Evolutionary conservation across 768 basidiomycete genomes (phyloP).

Genomic region (Russula olivacea): DNA sequence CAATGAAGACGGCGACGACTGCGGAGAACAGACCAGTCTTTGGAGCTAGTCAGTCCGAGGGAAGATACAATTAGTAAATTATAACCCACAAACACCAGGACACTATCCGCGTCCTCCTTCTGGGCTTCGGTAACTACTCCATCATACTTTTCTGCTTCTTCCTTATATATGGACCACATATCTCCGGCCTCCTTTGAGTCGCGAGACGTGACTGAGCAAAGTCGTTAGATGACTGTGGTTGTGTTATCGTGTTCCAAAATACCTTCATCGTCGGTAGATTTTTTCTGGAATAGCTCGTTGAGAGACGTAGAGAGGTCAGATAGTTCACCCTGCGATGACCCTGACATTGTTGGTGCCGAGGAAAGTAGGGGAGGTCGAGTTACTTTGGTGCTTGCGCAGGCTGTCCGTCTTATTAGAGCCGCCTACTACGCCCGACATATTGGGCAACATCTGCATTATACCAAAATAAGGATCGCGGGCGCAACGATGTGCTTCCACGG

Average conservation of each 20-base stretch:
- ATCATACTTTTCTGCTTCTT: constrained; percentile 8
- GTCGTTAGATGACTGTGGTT: not conserved
- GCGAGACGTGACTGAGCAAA: no score
- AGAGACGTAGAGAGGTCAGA: not conserved
- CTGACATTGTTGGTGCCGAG: not conserved
- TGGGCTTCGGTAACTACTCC: not conserved
- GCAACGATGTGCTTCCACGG: no score
- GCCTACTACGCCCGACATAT: no score
- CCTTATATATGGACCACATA: constrained; percentile 16
- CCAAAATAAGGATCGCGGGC: no score
- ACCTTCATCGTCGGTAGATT: not conserved
- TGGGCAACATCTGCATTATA: no score
- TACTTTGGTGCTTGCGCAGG: not conserved
- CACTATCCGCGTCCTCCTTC: constrained; percentile 13
- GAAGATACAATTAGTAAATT: no score
- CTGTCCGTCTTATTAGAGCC: not conserved
- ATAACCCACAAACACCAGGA: constrained; percentile 21
- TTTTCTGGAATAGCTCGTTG: not conserved
- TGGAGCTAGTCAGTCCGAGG: not conserved
- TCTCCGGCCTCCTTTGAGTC: not conserved
- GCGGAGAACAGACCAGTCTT: constrained; percentile 29
- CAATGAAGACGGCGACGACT: constrained; percentile 23
- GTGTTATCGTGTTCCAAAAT: not conserved
- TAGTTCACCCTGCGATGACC: not conserved
- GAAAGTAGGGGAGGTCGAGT: not conserved